phyloP scores from a whole-genome alignment of 805 yeast species.

The Teunomyces stri region DNA sequence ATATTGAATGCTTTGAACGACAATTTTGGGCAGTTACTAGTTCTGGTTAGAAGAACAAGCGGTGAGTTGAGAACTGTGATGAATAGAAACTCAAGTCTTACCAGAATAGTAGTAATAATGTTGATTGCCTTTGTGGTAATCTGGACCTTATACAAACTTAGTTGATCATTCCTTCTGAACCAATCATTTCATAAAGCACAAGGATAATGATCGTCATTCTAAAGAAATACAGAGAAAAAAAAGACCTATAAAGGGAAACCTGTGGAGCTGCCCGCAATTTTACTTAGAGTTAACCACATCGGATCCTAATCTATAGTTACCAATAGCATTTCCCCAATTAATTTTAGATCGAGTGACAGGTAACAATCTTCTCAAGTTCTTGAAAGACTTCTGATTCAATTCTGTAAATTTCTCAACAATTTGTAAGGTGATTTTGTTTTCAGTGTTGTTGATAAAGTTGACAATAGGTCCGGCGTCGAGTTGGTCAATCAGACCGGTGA shows the following conservation, averaged over 20 bases:
- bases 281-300: conserved; percentile 52
- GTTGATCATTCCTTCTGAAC: conserved; percentile 9
- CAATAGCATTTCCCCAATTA: conserved; percentile 94
- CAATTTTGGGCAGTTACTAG: conserved; percentile 37
- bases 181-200: neutral
- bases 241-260: neutral
- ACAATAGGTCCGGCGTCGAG: conserved; percentile 37
- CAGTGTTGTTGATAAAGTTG: conserved; percentile 52
- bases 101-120: conserved; percentile 35
- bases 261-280: neutral
- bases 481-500: conserved; percentile 6
- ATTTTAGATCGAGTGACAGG: conserved; percentile 91
- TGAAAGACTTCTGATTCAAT: conserved; percentile 79
- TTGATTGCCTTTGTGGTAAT: conserved; percentile 32
- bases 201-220: neutral
- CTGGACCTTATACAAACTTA: conserved; percentile 39
- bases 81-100: conserved; percentile 41
- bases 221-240: neutral
- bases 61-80: conserved; percentile 40
- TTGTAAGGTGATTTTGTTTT: conserved; percentile 56
- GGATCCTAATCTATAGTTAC: conserved; percentile 82
- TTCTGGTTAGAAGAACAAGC: conserved; percentile 38
- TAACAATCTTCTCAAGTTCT: conserved; percentile 80
- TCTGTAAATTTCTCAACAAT: conserved; percentile 63
- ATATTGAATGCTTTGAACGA: conserved; percentile 37